phyloP scores from a whole-genome alignment of 305 asterid species.

The Striga hermonthica region DNA sequence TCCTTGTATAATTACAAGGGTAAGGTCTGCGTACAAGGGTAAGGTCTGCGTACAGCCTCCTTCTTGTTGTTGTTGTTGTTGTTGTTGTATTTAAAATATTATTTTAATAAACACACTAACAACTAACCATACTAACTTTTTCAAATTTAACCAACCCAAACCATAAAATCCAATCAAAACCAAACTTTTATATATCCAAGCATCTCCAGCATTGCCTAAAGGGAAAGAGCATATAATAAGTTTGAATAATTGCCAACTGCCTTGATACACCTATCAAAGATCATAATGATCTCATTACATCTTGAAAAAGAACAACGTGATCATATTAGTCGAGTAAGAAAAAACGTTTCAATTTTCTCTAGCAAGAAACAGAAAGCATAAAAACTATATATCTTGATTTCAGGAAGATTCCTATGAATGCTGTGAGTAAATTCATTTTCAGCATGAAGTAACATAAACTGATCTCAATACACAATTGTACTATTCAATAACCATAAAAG shows the following conservation, averaged over 20 bases:
- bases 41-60: no score
- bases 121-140: no score
- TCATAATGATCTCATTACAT: slow-evolving; percentile 14
- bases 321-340: slow-evolving; percentile 9
- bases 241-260: slow-evolving; percentile 14
- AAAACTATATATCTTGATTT: neutral
- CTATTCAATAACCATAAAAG: slow-evolving; percentile 6
- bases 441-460: slow-evolving; percentile 10
- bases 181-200: no score
- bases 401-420: neutral
- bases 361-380: neutral
- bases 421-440: neutral
- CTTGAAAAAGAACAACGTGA: slow-evolving; percentile 5
- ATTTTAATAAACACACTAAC: no score
- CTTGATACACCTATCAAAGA: neutral
- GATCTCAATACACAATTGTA: slow-evolving; percentile 15
- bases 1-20: no score
- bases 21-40: no score
- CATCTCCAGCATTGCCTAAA: neutral
- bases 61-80: no score
- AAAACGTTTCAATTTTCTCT: neutral
- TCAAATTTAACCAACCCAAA: no score
- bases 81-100: no score
- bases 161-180: no score
- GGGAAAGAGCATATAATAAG: slow-evolving; percentile 21